Evolutionary conservation across 176 grass and related monocot genomes (phyloP).

Genomic region (Oryza meyeriana): DNA sequence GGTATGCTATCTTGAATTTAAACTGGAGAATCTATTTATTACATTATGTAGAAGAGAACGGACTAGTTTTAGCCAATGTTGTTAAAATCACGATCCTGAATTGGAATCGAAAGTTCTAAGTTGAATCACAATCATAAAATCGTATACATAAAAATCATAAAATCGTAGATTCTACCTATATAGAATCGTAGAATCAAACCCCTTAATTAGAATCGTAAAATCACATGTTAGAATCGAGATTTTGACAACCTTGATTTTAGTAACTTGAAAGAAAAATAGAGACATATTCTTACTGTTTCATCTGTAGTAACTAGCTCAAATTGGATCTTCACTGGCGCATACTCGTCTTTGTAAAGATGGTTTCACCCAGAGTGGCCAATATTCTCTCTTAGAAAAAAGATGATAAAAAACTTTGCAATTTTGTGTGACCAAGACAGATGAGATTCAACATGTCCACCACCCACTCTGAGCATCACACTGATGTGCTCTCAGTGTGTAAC

Average conservation of each 20-base stretch:
- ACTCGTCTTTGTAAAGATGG: constrained; percentile 42
- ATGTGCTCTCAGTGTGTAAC: neutral
- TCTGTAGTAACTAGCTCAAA: constrained; percentile 11
- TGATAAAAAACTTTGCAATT: constrained; percentile 64
- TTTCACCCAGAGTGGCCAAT: constrained; percentile 80
- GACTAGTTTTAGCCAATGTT: no score
- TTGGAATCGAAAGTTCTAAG: no score
- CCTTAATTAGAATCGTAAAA: no score
- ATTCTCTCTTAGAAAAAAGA: constrained; percentile 65
- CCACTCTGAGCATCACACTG: no score
- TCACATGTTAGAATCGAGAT: no score
- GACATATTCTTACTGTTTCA: constrained; percentile 38
- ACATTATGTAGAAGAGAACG: neutral
- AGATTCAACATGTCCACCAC: constrained; percentile 39
- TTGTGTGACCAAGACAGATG: constrained; percentile 49
- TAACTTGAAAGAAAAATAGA: neutral
- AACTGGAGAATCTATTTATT: neutral
- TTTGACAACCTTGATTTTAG: no score
- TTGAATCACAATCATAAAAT: no score
- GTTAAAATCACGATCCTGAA: no score
- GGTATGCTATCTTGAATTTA: neutral
- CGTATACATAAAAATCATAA: no score
- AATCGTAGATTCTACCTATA: no score
- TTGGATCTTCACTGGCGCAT: constrained; percentile 26
- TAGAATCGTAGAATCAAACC: no score